Evolutionary conservation across 1,139 yeast genomes (phyloP), one percentile per base, ranked within the genome.

Genomic region (Yamadazyma atmosphaerica): DNA sequence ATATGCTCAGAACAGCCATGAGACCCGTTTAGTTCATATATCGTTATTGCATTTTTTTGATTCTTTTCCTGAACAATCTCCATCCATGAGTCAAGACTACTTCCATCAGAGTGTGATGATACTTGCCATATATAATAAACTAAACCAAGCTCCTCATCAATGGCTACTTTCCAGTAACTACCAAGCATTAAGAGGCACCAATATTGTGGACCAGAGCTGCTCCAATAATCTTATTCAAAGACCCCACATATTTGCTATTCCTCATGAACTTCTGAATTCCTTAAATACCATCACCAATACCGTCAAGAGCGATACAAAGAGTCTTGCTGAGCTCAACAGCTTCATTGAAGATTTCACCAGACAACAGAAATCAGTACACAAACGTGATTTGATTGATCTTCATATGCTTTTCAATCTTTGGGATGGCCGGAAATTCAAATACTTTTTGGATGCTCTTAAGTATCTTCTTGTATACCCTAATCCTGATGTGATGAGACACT

Each of bases 381-480:
- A 48, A 9, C 49, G 48, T 30, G 34, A 51, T 2, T 49, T 41
- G 29, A 58, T 54, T n/a, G 65, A 60, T 18, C 36, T 68, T 22
- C 52, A 55, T 15, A 38, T 56, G 4, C 56, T 46, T 34, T 58
- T 70, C 40, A 49, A 46, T 27, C 54, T 67, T n/a, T 62, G 70
- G 68, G 66, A 64, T 25, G 74, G 69, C 1, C 44, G 52, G 18
- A 55, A 53, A 18, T 58, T 44, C 42, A 47, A 35, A 12, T 46
- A 50, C 31, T 38, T 65, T 1, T 43, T 72, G 3, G 63, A 60
- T 6, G 60, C 56, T 6, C 40, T 71, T 44, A 68, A 68, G 42
- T 60, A 56, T 33, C 56, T 52, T 9, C 37, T 63, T 1, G 44
- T 66, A 2, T 68, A 66, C 43, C 77, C 77, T 1, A 72, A 69